Base-by-base conservation (phyloP, 495 filamentous ascomycete species). In the Mytilinidion resinicola region DNA sequence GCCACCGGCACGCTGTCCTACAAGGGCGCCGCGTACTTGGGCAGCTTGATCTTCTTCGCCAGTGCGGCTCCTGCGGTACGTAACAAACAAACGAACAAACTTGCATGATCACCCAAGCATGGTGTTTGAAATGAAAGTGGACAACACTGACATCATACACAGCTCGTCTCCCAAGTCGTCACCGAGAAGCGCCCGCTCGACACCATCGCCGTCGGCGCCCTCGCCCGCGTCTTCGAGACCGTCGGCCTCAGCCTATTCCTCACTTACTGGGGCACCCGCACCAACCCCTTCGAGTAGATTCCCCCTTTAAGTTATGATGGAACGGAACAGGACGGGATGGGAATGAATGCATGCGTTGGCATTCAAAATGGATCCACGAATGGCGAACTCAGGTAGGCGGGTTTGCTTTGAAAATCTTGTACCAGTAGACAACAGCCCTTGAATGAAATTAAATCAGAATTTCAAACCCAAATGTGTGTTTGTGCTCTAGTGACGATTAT, bases 211-310 rank as follows among this genome's bases (percentile, higher is more conserved):
- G 85, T 96, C 54, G 88, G 85, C 67, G 83, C 85, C 48, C 73
- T 93, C 9, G 85, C 87, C 59, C 89, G 91, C 67, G 74, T 93
- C 64, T 83, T 96, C 59, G 93, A 98, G 79, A 96, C 93, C 4
- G 85, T 97, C 53, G 93, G 93, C 37, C 79, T 97, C 42, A 88
- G 86, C 55, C 65, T 96, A 70, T 90, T 96, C 82, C 76, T 98
- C 59, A 96, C 89, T 64, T 98, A 87, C 85, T 98, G 93, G 93
- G 93, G 93, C 63, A 96, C 92, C 53, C 85, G 86, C 65, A 95
- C 90, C 71, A 88, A 88, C 76, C 87, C 90, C 39, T 73, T 73
- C 61, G 69, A 71, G 60, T 73, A 71, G 60, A 61, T 58, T 44
- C 25, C 25, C 25, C 25, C 25, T 30, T 30, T 30, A 3, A 30